Evolutionary conservation across 2,329 filamentous ascomycete genomes (phyloP).

Genomic region (Xylaria sp.): DNA sequence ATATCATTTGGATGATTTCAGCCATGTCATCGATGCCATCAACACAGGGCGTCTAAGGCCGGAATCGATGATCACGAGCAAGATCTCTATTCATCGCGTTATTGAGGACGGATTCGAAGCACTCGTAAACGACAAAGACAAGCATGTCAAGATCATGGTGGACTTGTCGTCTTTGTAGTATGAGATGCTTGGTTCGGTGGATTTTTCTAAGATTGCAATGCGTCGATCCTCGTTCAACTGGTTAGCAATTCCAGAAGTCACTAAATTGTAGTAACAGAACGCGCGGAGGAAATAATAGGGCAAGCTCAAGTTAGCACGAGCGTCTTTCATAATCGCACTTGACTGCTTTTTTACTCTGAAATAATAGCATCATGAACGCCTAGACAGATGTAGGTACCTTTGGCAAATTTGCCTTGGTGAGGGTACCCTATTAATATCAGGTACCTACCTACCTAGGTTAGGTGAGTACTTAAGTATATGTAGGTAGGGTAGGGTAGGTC

Average conservation of each 20-base stretch:
- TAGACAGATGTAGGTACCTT: too few species aligned
- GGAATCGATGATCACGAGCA: conserved; percentile 69
- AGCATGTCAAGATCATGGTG: conserved; percentile 72
- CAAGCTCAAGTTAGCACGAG: not conserved
- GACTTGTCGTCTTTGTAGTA: conserved; percentile 48
- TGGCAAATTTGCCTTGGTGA: too few species aligned
- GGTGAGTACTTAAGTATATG: too few species aligned
- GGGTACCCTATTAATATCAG: too few species aligned
- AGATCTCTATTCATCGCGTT: conserved; percentile 64
- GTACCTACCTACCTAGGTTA: too few species aligned
- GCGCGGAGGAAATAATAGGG: not conserved
- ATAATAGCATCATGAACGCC: too few species aligned
- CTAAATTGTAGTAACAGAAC: not conserved
- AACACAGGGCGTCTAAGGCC: conserved; percentile 61
- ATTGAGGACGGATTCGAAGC: conserved; percentile 68
- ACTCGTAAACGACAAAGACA: conserved; percentile 68
- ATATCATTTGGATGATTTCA: conserved; percentile 59
- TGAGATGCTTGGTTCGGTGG: not conserved
- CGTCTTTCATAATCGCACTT: too few species aligned
- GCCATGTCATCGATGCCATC: conserved; percentile 66
- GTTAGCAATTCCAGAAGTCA: not conserved
- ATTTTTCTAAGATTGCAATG: not conserved
- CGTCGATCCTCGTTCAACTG: not conserved
- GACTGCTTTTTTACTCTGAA: too few species aligned
- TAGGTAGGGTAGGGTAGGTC: not conserved